phyloP scores from a whole-genome alignment of 2,329 filamentous ascomycete species.

The Talaromyces pinophilus region DNA sequence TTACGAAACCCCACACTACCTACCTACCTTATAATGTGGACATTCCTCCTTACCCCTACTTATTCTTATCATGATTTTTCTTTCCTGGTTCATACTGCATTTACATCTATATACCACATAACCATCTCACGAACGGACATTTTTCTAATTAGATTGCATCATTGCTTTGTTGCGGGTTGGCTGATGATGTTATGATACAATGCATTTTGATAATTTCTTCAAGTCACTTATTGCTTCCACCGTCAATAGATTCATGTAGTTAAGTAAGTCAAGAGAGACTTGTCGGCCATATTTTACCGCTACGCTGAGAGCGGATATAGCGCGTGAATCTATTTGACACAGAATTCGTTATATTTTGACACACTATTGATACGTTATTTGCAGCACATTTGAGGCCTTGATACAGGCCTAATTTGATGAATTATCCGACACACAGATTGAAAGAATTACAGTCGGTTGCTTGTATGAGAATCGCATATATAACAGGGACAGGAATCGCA shows the following conservation, averaged over 20 bases:
- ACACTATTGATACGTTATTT: no score
- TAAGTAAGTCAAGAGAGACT: neutral
- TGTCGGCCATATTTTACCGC: no score
- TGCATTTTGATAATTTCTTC: constrained; percentile 3
- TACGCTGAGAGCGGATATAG: no score
- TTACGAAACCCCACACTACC: neutral
- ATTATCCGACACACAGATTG: no score
- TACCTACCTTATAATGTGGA: neutral
- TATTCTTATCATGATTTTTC: neutral
- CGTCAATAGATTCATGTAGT: neutral
- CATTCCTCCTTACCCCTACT: neutral
- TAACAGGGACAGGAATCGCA: no score
- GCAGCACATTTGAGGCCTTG: no score
- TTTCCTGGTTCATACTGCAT: constrained; percentile 8
- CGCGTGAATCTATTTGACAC: no score
- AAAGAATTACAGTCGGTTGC: no score
- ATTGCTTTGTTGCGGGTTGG: neutral
- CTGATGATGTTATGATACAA: constrained; percentile 2
- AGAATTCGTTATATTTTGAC: no score
- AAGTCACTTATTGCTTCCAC: neutral
- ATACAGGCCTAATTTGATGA: no score
- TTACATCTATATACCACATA: constrained; percentile 10
- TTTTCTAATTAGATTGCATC: constrained; percentile 1
- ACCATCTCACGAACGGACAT: neutral
- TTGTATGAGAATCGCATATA: no score